Conservation (phyloP, 2,329 filamentous ascomycete genomes). For the Alternaria longipes region DNA sequence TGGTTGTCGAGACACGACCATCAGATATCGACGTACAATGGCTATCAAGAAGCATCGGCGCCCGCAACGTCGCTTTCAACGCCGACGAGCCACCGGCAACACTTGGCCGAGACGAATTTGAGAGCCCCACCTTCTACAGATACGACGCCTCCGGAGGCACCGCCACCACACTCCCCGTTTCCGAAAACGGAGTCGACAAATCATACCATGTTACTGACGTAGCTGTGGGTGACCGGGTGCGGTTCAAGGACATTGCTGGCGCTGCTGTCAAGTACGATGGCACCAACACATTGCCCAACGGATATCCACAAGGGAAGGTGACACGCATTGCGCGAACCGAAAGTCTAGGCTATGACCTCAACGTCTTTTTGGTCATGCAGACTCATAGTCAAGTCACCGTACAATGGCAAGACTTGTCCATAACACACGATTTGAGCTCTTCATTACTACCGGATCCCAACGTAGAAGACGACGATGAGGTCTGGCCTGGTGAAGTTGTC, state of each 20-base stretch:
- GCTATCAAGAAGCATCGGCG: conserved; percentile 58
- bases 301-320: conserved; percentile 53
- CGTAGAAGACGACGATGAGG: conserved; percentile 64
- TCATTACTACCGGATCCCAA: conserved; percentile 60
- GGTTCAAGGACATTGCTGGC: conserved; percentile 62
- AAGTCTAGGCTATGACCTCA: conserved; percentile 66
- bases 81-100: conserved; percentile 45
- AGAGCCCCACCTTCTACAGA: conserved; percentile 53
- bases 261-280: conserved; percentile 63
- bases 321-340: conserved; percentile 57
- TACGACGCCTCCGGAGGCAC: conserved; percentile 53
- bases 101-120: conserved; percentile 52
- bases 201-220: conserved; percentile 52
- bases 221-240: conserved; percentile 59
- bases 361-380: conserved; percentile 63
- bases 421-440: conserved; percentile 58
- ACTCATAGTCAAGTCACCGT: conserved; percentile 62
- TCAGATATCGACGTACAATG: conserved; percentile 61
- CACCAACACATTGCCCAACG: conserved; percentile 35
- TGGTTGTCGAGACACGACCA: conserved; percentile 61
- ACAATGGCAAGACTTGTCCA: conserved; percentile 67
- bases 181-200: conserved; percentile 34
- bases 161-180: conserved; percentile 33
- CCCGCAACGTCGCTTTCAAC: conserved; percentile 24
- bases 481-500: conserved; percentile 67